phyloP scores from a whole-genome alignment of 78 protist species.

The Dictyostelium discoideum region dicty_2.7 NC_007090.3:1405001-1405500 shows the following conservation, averaged over 20 bases:
- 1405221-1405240: background rate
- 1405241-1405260: background rate
- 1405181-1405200: background rate
- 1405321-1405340: no score
- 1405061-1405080: background rate
- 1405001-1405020: background rate
- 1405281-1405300: no score
- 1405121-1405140: background rate
- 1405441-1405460: background rate
- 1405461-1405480: background rate
- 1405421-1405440: background rate
- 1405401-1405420: background rate
- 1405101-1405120: background rate
- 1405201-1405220: background rate
- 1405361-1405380: background rate
- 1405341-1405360: background rate
- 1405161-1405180: no score
- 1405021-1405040: slow-evolving; percentile 66
- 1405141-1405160: no score
- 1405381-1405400: background rate
- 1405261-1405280: background rate
- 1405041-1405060: background rate
- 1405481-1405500: background rate
- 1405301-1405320: background rate
- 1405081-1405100: background rate